Percentiles rank a stretch among this genome's conserved stretches.
These are phyloP conservation scores for Acacia confusa DNA, from an alignment of 306 rosid species.

Conservation along the genomic window DNA sequence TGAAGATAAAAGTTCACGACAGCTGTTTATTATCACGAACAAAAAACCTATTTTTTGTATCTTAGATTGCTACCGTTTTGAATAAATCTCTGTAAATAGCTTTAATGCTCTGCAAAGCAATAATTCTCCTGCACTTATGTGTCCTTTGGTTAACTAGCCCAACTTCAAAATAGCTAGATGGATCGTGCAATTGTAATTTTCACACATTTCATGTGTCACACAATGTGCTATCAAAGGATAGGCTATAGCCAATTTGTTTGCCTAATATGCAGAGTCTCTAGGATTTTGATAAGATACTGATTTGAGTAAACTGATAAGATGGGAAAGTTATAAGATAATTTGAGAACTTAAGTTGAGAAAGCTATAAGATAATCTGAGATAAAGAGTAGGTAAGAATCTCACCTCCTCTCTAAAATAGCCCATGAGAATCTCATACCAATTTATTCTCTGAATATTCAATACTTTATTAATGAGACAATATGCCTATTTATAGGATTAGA, in stretches of 20 bases:
- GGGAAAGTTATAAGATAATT: too few species aligned
- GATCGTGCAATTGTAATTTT: not conserved
- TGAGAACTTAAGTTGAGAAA: too few species aligned
- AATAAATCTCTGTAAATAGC: not conserved
- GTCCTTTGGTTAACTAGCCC: constrained; percentile 6
- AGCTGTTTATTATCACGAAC: constrained; percentile 8
- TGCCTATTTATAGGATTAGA: too few species aligned
- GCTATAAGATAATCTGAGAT: too few species aligned
- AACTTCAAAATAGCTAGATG: not conserved
- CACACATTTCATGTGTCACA: not conserved
- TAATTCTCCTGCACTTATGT: not conserved
- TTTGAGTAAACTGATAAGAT: too few species aligned
- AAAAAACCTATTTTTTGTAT: not conserved
- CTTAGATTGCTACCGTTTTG: not conserved
- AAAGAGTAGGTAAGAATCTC: too few species aligned
- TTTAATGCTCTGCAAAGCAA: constrained; percentile 6
- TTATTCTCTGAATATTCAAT: too few species aligned
- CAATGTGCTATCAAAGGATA: not conserved
- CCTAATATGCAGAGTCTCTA: constrained; percentile 14
- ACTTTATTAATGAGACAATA: too few species aligned
- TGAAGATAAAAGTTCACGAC: not conserved
- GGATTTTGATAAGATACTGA: not conserved
- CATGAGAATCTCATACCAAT: too few species aligned
- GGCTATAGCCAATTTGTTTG: not conserved
- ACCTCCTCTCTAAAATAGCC: too few species aligned